Evolutionary conservation across 2,329 filamentous ascomycete genomes (phyloP), one percentile per base, ranked within the genome.

Genomic region (Trichoderma endophyticum): DNA sequence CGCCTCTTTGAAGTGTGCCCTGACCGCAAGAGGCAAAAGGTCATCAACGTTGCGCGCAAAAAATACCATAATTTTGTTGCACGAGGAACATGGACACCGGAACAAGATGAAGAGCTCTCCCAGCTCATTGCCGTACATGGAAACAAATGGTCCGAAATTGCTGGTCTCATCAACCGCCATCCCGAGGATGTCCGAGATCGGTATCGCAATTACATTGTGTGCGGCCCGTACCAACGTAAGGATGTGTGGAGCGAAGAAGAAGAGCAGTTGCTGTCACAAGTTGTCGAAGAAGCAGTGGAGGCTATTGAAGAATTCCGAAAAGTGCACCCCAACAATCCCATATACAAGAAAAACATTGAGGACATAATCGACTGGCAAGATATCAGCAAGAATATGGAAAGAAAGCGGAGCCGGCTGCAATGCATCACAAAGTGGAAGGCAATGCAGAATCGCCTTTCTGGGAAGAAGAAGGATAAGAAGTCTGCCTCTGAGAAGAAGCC

Each of bases 131-230:
- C 77, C 12, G 73, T 78, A 3, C 78, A 83, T 68, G 80, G 80
- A 7, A 85, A 83, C 18, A 87, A 89, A 72, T 94, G 91, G 90
- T 85, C 85, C 12, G 75, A 84, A 32, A 91, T 94, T 74, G 88
- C 86, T 0, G 82, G 84, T n/a, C 75, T 88, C 26, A 86, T 93
- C 74, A 90, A 90, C 73, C 89, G 92, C 6, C 86, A 89, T 51
- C 84, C 87, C 0, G 87, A 89, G 73, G 91, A 93, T 77, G 85
- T 90, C 67, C 87, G 91, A 65, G 91, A 93, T 78, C 89, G 92
- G 4, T 93, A 90, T 83, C 86, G 90, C 51, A 92, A 93, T 76
- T 90, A 91, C 76, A 81, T 92, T 26, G 82, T 90, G 60, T 90
- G 88, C 69, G 87, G 87, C 24, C 83, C 86, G 6, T 85, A 83